Evolutionary conservation across 148 eudicot genomes (phyloP), one percentile per base, ranked within the genome.

Genomic region (Selenicereus undatus): DNA sequence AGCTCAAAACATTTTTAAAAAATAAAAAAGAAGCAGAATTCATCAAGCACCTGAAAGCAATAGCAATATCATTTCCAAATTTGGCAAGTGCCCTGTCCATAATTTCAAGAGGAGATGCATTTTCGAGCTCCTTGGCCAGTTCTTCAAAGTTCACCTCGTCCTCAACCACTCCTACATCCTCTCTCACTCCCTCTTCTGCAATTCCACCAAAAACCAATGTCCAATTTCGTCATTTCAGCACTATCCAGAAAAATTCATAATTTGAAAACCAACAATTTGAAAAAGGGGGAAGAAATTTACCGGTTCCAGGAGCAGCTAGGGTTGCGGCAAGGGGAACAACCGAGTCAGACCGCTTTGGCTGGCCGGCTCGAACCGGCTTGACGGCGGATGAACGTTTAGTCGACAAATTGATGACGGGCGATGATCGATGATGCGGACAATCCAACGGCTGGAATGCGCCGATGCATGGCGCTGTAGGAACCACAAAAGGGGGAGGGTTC

Each of bases 301-400:
- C 86, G 82, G 81, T 83, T 82, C 88, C 93, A 39, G 97, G 94
- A 75, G 89, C 90, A 29, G 80, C 86, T 43, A 86, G n/a, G 22
- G 97, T 89, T 29, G 97, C 93, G 7, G 98, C 91, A 10, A 90
- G 84, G 62, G 97, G 94, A 5, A 84, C 93, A 56, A 92, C 82
- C 3, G 94, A 88, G 71, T 90, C 92, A 51, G 82, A 89, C 83
- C 95, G 83, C 27, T 88, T 88, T 17, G 90, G 86, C 82, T 90
- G 93, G 35, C 92, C 88, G 24, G 97, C 93, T 78, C 90, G 87
- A 75, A 90, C 71, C 1, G 94, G 85, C 83, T 83, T 91, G 12
- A 92, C 87, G 10, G 85, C 79, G 45, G 79, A 11, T 5, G 81
- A 74, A 43, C 84, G 85, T 71, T 84, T 81, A 80, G 85, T 83